Evolutionary conservation across 2,329 filamentous ascomycete genomes (phyloP).

Genomic region (Xylariaceae sp.): DNA sequence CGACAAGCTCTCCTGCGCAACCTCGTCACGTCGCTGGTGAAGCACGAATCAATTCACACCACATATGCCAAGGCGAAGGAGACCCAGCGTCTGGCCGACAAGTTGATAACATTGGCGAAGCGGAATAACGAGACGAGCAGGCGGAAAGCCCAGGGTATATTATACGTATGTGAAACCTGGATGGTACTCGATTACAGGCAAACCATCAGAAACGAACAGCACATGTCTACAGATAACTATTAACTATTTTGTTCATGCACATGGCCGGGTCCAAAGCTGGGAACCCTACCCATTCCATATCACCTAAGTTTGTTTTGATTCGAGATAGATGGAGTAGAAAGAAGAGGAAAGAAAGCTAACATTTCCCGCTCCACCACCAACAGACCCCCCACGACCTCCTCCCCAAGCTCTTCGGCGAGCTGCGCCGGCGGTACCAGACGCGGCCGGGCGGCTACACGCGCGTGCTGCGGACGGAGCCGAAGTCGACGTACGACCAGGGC

Average conservation of each 20-base stretch:
- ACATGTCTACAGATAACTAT: no score
- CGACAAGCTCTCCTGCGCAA: slow-evolving; percentile 93
- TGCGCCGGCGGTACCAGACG: slow-evolving; percentile 77
- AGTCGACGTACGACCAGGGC: slow-evolving; percentile 83
- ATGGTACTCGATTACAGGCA: no score
- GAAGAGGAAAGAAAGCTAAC: neutral
- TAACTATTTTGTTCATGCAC: no score
- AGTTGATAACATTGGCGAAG: slow-evolving; percentile 92
- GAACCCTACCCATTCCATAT: no score
- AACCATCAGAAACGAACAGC: no score
- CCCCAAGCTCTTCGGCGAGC: slow-evolving; percentile 85
- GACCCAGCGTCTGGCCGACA: slow-evolving; percentile 90
- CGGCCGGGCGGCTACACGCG: slow-evolving; percentile 94
- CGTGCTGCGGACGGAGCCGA: slow-evolving; percentile 88
- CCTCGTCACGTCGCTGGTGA: slow-evolving; percentile 91
- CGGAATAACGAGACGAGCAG: slow-evolving; percentile 84
- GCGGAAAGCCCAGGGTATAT: slow-evolving; percentile 76
- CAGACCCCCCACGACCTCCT: slow-evolving; percentile 73
- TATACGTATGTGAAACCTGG: slow-evolving; percentile 73
- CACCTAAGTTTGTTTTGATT: no score
- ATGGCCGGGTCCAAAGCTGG: no score
- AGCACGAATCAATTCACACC: slow-evolving; percentile 91
- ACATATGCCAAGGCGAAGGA: slow-evolving; percentile 98
- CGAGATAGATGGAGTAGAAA: neutral
- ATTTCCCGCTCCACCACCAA: neutral